phyloP scores from a whole-genome alignment of 2,329 filamentous ascomycete genomes.

The Lachnellula suecica region DNA sequence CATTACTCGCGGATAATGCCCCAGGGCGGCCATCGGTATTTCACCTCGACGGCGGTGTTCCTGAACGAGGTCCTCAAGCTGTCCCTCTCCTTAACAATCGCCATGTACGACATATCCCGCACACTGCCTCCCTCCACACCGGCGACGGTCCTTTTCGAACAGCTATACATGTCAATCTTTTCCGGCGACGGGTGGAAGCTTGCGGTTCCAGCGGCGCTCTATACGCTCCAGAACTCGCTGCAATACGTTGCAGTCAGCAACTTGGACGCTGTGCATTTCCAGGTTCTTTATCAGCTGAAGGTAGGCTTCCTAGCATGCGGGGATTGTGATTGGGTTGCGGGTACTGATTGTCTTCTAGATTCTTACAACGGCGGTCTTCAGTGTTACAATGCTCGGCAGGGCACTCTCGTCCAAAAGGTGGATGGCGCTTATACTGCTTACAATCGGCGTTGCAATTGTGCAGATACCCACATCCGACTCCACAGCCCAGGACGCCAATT shows the following conservation, averaged over 20 bases:
- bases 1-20: constrained; percentile 96
- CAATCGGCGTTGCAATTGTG: constrained; percentile 80
- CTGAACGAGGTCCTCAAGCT: constrained; percentile 92
- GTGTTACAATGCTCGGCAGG: constrained; percentile 72
- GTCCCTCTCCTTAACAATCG: constrained; percentile 79
- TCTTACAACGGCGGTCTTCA: constrained; percentile 85
- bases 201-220: constrained; percentile 82
- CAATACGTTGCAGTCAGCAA: constrained; percentile 93
- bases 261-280: constrained; percentile 87
- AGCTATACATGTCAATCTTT: constrained; percentile 79
- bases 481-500: constrained; percentile 59
- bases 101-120: constrained; percentile 81
- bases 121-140: constrained; percentile 77
- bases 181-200: constrained; percentile 93
- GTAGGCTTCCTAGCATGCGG: constrained; percentile 35
- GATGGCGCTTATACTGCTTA: constrained; percentile 76
- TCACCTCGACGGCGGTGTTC: constrained; percentile 91
- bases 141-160: constrained; percentile 75
- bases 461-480: constrained; percentile 69
- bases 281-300: constrained; percentile 91
- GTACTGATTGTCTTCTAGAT: constrained; percentile 49
- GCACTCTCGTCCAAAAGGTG: constrained; percentile 73
- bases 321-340: constrained; percentile 2
- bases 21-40: constrained; percentile 82
- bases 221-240: constrained; percentile 89